Evolutionary conservation across 306 rosid species (phyloP).

Genomic region (Gynostemma pentaphyllum): DNA sequence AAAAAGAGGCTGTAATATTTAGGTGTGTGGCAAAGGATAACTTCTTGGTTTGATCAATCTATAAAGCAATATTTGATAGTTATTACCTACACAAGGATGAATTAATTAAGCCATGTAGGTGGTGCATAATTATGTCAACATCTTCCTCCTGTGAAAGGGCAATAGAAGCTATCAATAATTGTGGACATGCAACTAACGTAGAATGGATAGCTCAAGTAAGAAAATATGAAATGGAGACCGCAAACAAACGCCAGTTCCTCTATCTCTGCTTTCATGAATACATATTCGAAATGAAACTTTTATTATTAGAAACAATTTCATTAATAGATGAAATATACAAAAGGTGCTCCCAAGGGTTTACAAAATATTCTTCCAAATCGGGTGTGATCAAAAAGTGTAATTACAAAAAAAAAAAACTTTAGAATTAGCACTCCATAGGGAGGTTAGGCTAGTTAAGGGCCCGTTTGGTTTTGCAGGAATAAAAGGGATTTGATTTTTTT

Average conservation of each 20-base stretch:
- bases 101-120: conserved; percentile 43
- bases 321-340: too few species aligned
- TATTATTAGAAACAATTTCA: too few species aligned
- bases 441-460: too few species aligned
- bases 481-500: too few species aligned
- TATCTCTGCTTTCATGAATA: too few species aligned
- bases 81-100: conserved; percentile 36
- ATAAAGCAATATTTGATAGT: not conserved
- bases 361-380: too few species aligned
- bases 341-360: too few species aligned
- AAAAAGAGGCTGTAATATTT: not conserved
- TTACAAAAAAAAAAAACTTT: too few species aligned
- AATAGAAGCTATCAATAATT: conserved; percentile 10
- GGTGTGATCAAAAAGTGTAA: too few species aligned
- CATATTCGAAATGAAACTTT: not conserved
- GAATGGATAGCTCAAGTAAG: not conserved
- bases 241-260: not conserved
- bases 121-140: conserved; percentile 72
- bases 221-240: not conserved
- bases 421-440: too few species aligned
- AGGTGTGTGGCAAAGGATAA: not conserved
- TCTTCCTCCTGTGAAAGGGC: conserved; percentile 58
- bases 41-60: not conserved
- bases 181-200: not conserved
- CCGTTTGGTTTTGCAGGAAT: too few species aligned